These are phyloP conservation scores for Chaetomiaceae sp. DNA, from an alignment of 2,329 filamentous ascomycete species.

Conservation along the genomic window DNA sequence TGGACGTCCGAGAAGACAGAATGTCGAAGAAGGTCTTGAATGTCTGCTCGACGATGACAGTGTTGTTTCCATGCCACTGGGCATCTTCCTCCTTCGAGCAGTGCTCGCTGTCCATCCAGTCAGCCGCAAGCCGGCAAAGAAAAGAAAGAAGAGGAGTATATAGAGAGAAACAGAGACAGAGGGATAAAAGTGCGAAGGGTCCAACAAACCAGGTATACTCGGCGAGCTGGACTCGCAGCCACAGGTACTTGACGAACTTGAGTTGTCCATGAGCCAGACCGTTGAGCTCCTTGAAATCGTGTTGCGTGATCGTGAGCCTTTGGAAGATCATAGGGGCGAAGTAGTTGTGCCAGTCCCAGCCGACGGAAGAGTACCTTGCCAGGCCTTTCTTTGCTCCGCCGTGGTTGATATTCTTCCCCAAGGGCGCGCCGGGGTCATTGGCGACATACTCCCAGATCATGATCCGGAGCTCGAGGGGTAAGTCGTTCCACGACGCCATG, in stretches of 20 bases:
- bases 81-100: background rate
- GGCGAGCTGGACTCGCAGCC: background rate
- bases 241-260: background rate
- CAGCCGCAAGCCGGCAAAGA: too few relatives aligned
- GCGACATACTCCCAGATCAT: background rate
- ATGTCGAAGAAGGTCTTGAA: background rate
- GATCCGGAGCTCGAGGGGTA: background rate
- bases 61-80: background rate
- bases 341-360: background rate
- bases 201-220: too few relatives aligned
- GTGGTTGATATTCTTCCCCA: background rate
- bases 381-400: background rate
- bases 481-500: background rate
- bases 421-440: background rate
- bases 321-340: background rate
- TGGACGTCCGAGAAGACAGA: background rate
- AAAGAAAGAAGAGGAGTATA: too few relatives aligned
- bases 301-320: background rate
- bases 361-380: background rate
- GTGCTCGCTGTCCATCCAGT: too few relatives aligned
- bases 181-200: too few relatives aligned
- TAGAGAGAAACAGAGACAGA: too few relatives aligned
- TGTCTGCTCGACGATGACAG: background rate
- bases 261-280: background rate
- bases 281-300: background rate